Base-by-base conservation (phyloP, 179 eudicot species). In the Sideroxylon spinosum region DNA sequence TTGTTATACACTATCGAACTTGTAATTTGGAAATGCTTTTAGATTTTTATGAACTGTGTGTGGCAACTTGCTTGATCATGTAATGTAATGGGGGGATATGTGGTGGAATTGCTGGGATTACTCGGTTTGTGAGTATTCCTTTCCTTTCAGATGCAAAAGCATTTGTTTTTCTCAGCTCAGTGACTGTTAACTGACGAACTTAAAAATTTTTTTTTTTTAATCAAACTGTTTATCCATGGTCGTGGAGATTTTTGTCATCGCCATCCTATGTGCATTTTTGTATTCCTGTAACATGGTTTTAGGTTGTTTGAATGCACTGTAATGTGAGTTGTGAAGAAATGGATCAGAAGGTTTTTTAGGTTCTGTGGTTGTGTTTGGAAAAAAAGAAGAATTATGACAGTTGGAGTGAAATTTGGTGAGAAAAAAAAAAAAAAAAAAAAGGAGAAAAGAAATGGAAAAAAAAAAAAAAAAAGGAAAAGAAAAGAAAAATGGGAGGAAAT, bases 61-160 rank as follows among this genome's bases (percentile, higher is more conserved):
- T 61, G 76, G 71, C 59, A 69, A 48, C 48, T 76, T 76, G 74
- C 74, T 79, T 79, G 67, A 75, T 80, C 79, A 25, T 84, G 81
- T 82, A 75, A 76, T 85, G 85, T 82, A 77, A 81, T 73, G 44
- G 72, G 7, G 81, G 80, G 80, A 81, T 78, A 76, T 85, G 60
- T 44, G 71, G 28, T 76, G 78, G 44, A 25, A 69, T 60, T 23
- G 68, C 52, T 75, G 68, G 64, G 67, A 17, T 73, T 55, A 17
- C 7, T 56, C 55, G 10, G 73, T 23, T 53, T 64, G 14, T 14
- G 22, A 10, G 64, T n/a, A 48, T 9, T 62, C 9, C 44, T 3
- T 37, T 37, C 17, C 13, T 46, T 10, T 23, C 46, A 20, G 7
- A 22, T 76, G 57, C 49, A 46, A 61, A 14, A 62, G 62, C 29